A percentile compares a stretch with the other conserved stretches of the same genome.
Conservation (phyloP, 192 early-diverging fungal genomes). For the Coemansia sp. region DNA sequence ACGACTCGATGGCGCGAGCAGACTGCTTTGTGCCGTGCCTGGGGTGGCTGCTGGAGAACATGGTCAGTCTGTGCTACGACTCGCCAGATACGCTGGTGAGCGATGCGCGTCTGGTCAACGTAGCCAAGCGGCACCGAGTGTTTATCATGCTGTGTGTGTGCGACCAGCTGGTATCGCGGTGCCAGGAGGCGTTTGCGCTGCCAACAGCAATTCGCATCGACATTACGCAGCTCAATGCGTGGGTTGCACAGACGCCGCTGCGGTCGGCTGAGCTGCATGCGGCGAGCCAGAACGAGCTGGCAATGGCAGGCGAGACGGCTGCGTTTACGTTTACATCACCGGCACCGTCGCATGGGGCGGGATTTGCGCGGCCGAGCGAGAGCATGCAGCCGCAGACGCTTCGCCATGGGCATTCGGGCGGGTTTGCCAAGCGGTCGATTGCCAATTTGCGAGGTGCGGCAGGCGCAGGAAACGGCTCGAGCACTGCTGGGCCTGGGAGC, state of each 20-base stretch:
- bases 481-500: neutral
- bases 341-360: constrained; percentile 11
- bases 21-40: constrained; percentile 63
- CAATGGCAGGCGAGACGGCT: neutral
- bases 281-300: constrained; percentile 28
- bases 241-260: constrained; percentile 41
- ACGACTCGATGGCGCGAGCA: constrained; percentile 38
- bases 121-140: constrained; percentile 69
- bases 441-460: constrained; percentile 38
- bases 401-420: constrained; percentile 24
- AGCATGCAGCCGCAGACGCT: constrained; percentile 24
- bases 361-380: constrained; percentile 33
- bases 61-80: constrained; percentile 69
- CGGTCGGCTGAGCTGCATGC: constrained; percentile 30
- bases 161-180: constrained; percentile 51
- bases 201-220: constrained; percentile 47
- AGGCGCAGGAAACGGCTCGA: neutral
- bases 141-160: constrained; percentile 60
- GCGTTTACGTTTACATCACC: constrained; percentile 39
- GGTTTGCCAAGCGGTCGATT: constrained; percentile 55
- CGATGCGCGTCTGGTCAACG: constrained; percentile 60
- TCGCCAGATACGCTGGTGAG: constrained; percentile 60
- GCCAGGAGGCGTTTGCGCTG: constrained; percentile 54
- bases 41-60: constrained; percentile 74
- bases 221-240: constrained; percentile 30